Evolutionary conservation across 176 grass and related monocot genomes (phyloP), one percentile per base, ranked within the genome.

Genomic region (Rhynchospora tenuis): DNA sequence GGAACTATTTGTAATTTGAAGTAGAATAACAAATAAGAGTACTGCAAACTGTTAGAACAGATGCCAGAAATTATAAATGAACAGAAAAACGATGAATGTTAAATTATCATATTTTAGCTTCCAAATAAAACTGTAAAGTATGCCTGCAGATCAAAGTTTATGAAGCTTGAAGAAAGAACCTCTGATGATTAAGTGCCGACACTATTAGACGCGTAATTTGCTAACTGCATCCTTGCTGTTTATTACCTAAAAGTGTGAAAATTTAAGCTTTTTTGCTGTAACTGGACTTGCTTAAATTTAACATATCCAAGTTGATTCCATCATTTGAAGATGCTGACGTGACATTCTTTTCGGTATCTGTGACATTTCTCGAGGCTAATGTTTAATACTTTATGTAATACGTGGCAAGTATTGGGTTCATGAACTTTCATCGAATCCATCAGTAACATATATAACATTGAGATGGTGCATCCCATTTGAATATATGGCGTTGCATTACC

Each of bases 391-490:
- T 45, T 5, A 28, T 17, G 14, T 67, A 65, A 67, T 45, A 67
- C 80, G 80, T 50, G 80, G 59, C 80, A 26, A 3, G 5, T 19
- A 4, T 82, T 64, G 2, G 45, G 59, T 82, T 82, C 80, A 82
- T 68, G 80, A 82, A 82, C 60, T 54, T 66, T 20, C 60, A 64
- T 62, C 20, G 31, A 82, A 33, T 63, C 54, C 80, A 76, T 76
- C 22, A 54, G 23, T 75, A 54, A 29, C 3, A 2, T 64, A 81
- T 62, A 62, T 64, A 64, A 28, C 48, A 46, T 28, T 33, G 43
- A n/a, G 23, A 50, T 67, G 23, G 6, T 82, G 56, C 29, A 82
- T 66, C 27, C n/a, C 11, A 60, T 50, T 64, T 72, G 19, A 51
- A 48, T 9, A 63, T 47, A 65, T 45, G 6, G 7, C 28, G 22